These are phyloP conservation scores for Trifolium dubium DNA, from an alignment of 306 rosid genomes.

Conservation along the genomic window DNA sequence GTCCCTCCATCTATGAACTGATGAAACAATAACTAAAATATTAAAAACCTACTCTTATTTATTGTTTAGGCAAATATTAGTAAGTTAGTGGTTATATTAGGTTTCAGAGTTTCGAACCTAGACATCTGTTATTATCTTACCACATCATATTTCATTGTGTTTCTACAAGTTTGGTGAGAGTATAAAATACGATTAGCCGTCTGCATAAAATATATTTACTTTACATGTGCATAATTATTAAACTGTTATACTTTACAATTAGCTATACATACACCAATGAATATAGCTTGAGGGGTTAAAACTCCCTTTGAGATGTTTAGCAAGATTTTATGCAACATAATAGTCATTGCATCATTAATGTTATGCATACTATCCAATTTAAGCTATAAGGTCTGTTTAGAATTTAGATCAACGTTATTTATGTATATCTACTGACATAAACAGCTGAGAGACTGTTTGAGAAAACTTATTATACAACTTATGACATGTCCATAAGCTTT, in stretches of 20 bases:
- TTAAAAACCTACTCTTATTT: neutral
- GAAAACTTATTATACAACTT: neutral
- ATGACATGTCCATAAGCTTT: neutral
- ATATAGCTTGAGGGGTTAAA: neutral
- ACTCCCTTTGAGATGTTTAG: constrained; percentile 18
- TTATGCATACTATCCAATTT: constrained; percentile 23
- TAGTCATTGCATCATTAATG: neutral
- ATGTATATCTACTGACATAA: neutral
- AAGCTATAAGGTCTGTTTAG: neutral
- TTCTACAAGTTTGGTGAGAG: neutral
- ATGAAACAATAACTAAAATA: constrained; percentile 21
- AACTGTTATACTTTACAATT: neutral
- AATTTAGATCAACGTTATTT: neutral
- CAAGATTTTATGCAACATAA: neutral
- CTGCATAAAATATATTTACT: neutral
- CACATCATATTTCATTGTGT: neutral
- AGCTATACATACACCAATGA: neutral
- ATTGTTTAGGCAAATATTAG: too few species aligned
- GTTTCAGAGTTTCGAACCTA: neutral
- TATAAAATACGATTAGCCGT: neutral
- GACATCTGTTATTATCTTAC: neutral
- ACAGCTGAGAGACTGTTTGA: neutral
- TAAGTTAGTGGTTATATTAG: too few species aligned
- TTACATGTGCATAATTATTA: neutral
- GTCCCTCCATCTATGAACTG: constrained; percentile 96